Evolutionary conservation across 352 stramenopile genomes (phyloP), one percentile per base, ranked within the genome.

Genomic region (Globisporangium spinosum): DNA sequence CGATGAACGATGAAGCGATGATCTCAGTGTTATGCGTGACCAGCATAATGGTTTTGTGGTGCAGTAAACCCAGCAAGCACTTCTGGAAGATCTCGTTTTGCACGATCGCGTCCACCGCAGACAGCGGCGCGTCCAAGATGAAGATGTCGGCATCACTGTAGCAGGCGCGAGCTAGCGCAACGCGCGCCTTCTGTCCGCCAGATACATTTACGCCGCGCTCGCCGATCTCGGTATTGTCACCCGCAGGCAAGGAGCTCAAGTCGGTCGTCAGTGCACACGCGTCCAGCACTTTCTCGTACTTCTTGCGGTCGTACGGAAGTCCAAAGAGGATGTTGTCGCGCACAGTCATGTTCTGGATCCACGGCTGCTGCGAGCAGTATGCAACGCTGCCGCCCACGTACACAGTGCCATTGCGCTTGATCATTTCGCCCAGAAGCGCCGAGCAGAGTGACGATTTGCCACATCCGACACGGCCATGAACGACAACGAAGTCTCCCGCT

Each of bases 391-490:
- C 77, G 9, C 70, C 74, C 10, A 81, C 17, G 64, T 67, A 55
- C 12, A 73, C 6, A 27, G 55, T 17, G 7, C 35, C 47, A 8
- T 17, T 54, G 63, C 60, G 47, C 57, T 70, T 77, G 65, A 90
- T 76, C 77, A 98, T 97, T 58, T 99, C 96, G 15, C 95, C 94
- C 3, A 98, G 67, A 60, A 99, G 78, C 4, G 90, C 87, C 3
- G 82, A 89, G n/a, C 98, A 79, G 1, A 99, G 79, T 2, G 89
- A 97, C 8, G 81, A 96, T 71, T 99, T 99, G 23, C 95, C 95
- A 65, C 70, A 83, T 1, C 95, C 96, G 8, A 98, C 93, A 29
- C 76, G 65, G 3, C 97, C 97, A 35, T 98, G 83, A 3, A 98
- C 70, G 1, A 89, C 89, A 7, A 97, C 78, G 6, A 99, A 78